Conservation (phyloP, 1,284 basidiomycete genomes). For the Ganoderma sp. region DNA sequence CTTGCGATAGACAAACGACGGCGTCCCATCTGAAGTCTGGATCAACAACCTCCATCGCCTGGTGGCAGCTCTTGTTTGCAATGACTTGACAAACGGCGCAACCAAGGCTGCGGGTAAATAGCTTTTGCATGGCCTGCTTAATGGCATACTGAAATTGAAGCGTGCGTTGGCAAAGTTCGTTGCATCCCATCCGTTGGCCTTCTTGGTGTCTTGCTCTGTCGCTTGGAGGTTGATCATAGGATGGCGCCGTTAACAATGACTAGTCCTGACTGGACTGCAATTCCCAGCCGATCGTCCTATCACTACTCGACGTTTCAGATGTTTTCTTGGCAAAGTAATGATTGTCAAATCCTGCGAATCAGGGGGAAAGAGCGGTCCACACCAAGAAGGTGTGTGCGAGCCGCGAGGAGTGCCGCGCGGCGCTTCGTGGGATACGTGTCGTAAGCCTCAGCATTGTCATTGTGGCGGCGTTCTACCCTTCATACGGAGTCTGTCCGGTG, state of each 20-base stretch:
- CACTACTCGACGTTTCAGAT: not conserved
- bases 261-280: not conserved
- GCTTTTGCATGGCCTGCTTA: not conserved
- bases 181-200: not conserved
- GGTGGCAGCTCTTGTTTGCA: not conserved
- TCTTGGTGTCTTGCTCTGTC: not conserved
- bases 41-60: not conserved
- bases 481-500: not conserved
- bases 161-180: not conserved
- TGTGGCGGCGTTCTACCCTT: not conserved
- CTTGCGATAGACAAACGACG: not conserved
- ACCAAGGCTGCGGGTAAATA: not conserved
- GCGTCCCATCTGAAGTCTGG: not conserved
- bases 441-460: not conserved
- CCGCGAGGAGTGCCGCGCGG: not conserved
- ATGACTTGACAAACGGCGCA: not conserved
- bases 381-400: not conserved
- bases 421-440: not conserved
- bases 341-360: not conserved
- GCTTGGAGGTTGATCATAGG: not conserved
- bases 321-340: not conserved
- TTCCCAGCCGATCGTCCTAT: not conserved
- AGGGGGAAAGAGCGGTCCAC: not conserved
- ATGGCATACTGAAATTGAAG: not conserved
- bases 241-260: not conserved